A percentile compares a stretch with the other conserved stretches of the same genome.
Evolutionary conservation across 768 basidiomycete genomes (phyloP).

Genomic region (Amanita rubescens): DNA sequence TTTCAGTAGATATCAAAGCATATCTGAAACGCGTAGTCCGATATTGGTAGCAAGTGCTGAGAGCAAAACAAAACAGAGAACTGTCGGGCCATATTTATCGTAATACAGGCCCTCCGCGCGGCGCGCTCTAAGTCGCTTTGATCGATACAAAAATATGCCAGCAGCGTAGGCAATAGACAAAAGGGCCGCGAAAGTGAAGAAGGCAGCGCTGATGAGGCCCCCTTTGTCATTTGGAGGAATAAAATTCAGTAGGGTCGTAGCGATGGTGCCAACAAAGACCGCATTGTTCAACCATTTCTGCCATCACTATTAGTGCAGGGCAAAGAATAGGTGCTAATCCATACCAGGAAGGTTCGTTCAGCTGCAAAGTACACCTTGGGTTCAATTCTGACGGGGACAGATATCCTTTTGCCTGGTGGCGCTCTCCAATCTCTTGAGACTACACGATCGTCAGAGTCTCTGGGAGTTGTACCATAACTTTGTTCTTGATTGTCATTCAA

Average conservation of each 20-base stretch:
- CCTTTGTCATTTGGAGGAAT: conserved; percentile 58
- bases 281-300: conserved; percentile 89
- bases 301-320: conserved; percentile 6
- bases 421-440: conserved; percentile 68
- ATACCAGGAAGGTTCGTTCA: conserved; percentile 88
- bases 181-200: conserved; percentile 89
- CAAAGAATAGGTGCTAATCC: conserved; percentile 23
- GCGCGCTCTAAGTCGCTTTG: conserved; percentile 57
- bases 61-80: conserved; percentile 63
- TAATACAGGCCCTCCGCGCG: conserved; percentile 80
- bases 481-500: conserved; percentile 30
- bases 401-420: conserved; percentile 81
- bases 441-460: conserved; percentile 41
- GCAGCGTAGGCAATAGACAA: conserved; percentile 84
- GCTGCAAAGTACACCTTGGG: conserved; percentile 98
- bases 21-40: conserved; percentile 55
- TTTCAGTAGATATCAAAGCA: conserved; percentile 24
- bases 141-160: conserved; percentile 72
- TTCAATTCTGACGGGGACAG: conserved; percentile 92
- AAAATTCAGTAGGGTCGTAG: conserved; percentile 87
- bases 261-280: conserved; percentile 83
- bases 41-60: conserved; percentile 70
- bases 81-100: conserved; percentile 81
- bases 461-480: conserved; percentile 19
- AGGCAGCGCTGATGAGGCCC: conserved; percentile 79